Base-by-base conservation (phyloP, 441 rosid species). In the Aleurites moluccanus region DNA sequence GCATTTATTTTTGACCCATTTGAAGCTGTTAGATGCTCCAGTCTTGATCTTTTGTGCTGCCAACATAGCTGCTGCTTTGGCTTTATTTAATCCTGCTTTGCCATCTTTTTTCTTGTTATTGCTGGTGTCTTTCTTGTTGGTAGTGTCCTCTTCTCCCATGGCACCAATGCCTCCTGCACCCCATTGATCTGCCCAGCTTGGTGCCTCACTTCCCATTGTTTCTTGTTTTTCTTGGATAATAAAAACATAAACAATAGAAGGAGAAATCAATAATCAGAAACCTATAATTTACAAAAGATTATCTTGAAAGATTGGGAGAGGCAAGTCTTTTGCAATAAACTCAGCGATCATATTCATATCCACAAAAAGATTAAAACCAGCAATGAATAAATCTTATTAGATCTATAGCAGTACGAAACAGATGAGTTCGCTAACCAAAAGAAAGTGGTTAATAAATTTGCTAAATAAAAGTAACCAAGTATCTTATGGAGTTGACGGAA, bases 151-250 rank as follows among this genome's bases (percentile, higher is more conserved):
- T 45, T 83, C 87, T 8, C 67, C 85, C 77, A 89, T 82, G 38
- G 89, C 93, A 16, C 97, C 97, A 47, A 90, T 68, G 13, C 98
- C 98, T 33, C 97, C 98, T 1, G 88, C 83, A 10, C 97, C 98
- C 97, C 98, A 93, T 74, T 91, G 98, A 82, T 93, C 98, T 13
- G 97, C 98, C 97, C 97, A 93, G 85, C 96, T 93, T 0, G 91
- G 96, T 64, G 94, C 92, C 53, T 88, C 94, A 66, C 85, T 86
- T 18, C 86, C 90, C 98, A 91, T 90, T 15, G 42, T 33, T 59
- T 50, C 74, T 30, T 59, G 20, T 6, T 28, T 42, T 44, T 6
- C 18, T 44, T 42, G 9, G 10, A 3, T 23, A 14, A 23, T 15
- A 14, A 21, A 70, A 56, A 35, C 10, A 23, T 45, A 33, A 63